These are phyloP conservation scores for Exophiala bonariae DNA, from an alignment of 2,329 filamentous ascomycete species.

Conservation along the genomic window DNA sequence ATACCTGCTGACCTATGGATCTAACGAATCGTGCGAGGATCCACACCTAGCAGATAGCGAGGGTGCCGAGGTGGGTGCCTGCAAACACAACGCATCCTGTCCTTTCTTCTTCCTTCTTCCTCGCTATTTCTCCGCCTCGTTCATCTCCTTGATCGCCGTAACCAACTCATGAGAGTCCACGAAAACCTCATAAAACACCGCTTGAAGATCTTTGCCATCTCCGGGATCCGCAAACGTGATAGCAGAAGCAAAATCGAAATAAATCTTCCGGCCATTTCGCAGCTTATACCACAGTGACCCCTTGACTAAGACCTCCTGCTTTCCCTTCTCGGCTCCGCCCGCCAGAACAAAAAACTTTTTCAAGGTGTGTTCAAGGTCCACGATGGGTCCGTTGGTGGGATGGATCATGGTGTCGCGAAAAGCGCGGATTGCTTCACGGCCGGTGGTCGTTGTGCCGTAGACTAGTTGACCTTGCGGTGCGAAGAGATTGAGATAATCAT, in stretches of 20 bases:
- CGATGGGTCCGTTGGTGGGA: slow-evolving; percentile 19
- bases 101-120: background rate
- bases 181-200: slow-evolving; percentile 19
- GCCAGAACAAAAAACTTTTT: slow-evolving; percentile 17
- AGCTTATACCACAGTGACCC: slow-evolving; percentile 22
- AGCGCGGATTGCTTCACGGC: slow-evolving; percentile 19
- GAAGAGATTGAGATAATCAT: slow-evolving; percentile 17
- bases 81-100: slow-evolving; percentile 6
- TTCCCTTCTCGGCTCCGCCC: slow-evolving; percentile 9
- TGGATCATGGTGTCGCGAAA: slow-evolving; percentile 19
- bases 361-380: slow-evolving; percentile 19
- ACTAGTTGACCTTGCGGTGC: slow-evolving; percentile 15
- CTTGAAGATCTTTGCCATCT: slow-evolving; percentile 9
- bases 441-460: slow-evolving; percentile 13
- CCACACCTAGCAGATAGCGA: background rate
- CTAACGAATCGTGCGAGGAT: background rate
- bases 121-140: slow-evolving; percentile 7
- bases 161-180: slow-evolving; percentile 17
- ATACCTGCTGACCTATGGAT: slow-evolving; percentile 1
- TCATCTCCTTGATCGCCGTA: slow-evolving; percentile 20
- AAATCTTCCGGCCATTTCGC: slow-evolving; percentile 17
- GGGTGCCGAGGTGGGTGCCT: background rate
- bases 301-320: slow-evolving; percentile 19
- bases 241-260: slow-evolving; percentile 17
- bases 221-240: slow-evolving; percentile 11